Evolutionary conservation across 2,329 filamentous ascomycete species (phyloP).

Genomic region (Penicillium sp.): DNA sequence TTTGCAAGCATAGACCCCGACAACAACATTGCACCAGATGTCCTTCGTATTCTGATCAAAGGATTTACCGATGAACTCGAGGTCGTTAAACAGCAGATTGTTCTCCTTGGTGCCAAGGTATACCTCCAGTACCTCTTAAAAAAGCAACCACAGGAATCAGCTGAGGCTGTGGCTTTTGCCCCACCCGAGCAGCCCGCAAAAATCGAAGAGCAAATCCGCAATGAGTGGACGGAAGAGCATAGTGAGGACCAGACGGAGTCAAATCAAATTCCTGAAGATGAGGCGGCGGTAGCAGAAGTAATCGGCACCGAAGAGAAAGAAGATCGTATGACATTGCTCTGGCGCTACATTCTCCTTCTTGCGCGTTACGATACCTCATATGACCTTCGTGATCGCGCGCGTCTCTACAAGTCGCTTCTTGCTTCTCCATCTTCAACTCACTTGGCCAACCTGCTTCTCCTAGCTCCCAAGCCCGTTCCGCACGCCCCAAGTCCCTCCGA

Average conservation of each 20-base stretch:
- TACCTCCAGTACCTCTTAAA: slow-evolving; percentile 79
- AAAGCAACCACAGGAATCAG: slow-evolving; percentile 39
- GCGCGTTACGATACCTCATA: slow-evolving; percentile 93
- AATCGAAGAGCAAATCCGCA: slow-evolving; percentile 29
- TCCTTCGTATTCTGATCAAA: slow-evolving; percentile 82
- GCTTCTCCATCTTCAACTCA: slow-evolving; percentile 72
- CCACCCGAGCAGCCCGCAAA: slow-evolving; percentile 14
- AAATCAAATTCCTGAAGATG: slow-evolving; percentile 24
- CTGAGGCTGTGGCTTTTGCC: slow-evolving; percentile 15
- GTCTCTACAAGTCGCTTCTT: slow-evolving; percentile 83
- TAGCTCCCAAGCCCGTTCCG: slow-evolving; percentile 92
- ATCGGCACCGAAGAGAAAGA: slow-evolving; percentile 30
- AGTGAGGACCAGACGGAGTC: slow-evolving; percentile 25
- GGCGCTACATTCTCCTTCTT: slow-evolving; percentile 80
- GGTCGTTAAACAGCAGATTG: slow-evolving; percentile 83
- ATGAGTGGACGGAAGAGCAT: slow-evolving; percentile 34
- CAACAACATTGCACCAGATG: slow-evolving; percentile 89
- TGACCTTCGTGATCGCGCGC: slow-evolving; percentile 85
- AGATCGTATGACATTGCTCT: slow-evolving; percentile 73
- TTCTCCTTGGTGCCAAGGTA: slow-evolving; percentile 92
- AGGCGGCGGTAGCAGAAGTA: slow-evolving; percentile 33
- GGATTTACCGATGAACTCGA: slow-evolving; percentile 83
- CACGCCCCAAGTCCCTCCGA: slow-evolving; percentile 88
- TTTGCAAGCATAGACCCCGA: slow-evolving; percentile 78
- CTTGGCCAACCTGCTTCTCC: slow-evolving; percentile 82